Percentiles rank a stretch among this genome's conserved stretches.
phyloP scores from a whole-genome alignment of 2,329 filamentous ascomycete genomes.

The Rachicladosporium sp. region DNA sequence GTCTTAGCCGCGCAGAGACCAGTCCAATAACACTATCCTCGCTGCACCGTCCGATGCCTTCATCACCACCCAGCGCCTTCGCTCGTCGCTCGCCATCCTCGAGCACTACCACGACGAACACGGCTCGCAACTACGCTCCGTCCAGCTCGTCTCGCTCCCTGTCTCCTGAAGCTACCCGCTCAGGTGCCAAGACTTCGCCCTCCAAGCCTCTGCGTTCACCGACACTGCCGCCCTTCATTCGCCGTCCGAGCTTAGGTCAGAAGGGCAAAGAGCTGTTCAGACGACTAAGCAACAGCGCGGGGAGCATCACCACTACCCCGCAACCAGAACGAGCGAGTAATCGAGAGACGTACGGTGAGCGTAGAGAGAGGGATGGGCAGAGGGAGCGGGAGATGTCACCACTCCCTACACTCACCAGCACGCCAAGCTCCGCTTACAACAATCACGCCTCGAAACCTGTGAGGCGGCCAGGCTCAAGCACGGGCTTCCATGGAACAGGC shows the following conservation, averaged over 20 bases:
- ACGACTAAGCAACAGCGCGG: slow-evolving; percentile 18
- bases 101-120: neutral
- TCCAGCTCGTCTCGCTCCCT: neutral
- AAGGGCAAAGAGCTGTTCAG: slow-evolving; percentile 21
- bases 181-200: neutral
- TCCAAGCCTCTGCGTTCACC: neutral
- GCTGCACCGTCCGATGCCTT: neutral
- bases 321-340: too few species aligned
- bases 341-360: too few species aligned
- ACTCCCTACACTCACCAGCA: slow-evolving; percentile 12
- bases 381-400: slow-evolving; percentile 9
- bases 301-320: slow-evolving; percentile 11
- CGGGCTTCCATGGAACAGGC: neutral
- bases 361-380: too few species aligned
- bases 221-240: slow-evolving; percentile 12
- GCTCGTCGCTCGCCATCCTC: slow-evolving; percentile 3
- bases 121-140: too few species aligned
- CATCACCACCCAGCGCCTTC: neutral
- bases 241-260: slow-evolving; percentile 13
- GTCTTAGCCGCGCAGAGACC: slow-evolving; percentile 17
- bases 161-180: neutral
- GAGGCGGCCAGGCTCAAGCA: slow-evolving; percentile 8
- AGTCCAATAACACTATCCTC: slow-evolving; percentile 12
- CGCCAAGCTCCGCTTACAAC: slow-evolving; percentile 12
- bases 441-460: slow-evolving; percentile 3